Evolutionary conservation across 208 protist genomes (phyloP).

Genomic region (Wallacemonas sp.): DNA sequence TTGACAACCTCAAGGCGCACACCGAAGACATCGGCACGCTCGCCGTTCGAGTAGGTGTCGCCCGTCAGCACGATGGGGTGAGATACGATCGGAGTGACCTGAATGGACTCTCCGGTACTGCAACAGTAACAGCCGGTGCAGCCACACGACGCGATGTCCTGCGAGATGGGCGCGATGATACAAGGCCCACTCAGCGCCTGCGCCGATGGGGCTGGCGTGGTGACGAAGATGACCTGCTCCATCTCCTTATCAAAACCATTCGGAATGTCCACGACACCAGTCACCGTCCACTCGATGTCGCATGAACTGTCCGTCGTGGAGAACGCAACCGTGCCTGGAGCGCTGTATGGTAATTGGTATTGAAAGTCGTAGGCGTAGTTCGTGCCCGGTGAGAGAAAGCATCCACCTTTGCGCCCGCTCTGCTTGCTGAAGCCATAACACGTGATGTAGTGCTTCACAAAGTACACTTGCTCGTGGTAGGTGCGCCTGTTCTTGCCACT

Average conservation of each 20-base stretch:
- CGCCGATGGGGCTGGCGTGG: not conserved
- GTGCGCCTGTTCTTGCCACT: not conserved
- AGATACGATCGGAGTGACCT: not conserved
- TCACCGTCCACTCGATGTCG: not conserved
- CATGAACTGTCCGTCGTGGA: not conserved
- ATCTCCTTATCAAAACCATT: not conserved
- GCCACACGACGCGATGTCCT: not conserved
- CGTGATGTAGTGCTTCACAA: not conserved
- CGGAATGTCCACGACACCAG: not conserved
- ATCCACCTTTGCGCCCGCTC: conserved; percentile 1
- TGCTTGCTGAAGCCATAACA: not conserved
- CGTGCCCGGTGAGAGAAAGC: not conserved
- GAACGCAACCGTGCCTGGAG: not conserved
- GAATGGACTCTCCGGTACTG: not conserved
- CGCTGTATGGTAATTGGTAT: not conserved
- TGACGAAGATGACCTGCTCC: not conserved
- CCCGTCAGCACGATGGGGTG: not conserved
- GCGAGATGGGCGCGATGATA: not conserved
- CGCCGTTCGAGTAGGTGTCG: conserved; percentile 1
- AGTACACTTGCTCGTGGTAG: not conserved
- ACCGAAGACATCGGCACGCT: not conserved
- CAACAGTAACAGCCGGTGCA: conserved; percentile 9
- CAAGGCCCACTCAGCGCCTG: not conserved
- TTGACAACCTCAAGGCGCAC: not conserved
- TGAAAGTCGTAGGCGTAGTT: not conserved